Evolutionary conservation across 2,329 filamentous ascomycete genomes (phyloP).

Genomic region (Aureobasidium sp.): DNA sequence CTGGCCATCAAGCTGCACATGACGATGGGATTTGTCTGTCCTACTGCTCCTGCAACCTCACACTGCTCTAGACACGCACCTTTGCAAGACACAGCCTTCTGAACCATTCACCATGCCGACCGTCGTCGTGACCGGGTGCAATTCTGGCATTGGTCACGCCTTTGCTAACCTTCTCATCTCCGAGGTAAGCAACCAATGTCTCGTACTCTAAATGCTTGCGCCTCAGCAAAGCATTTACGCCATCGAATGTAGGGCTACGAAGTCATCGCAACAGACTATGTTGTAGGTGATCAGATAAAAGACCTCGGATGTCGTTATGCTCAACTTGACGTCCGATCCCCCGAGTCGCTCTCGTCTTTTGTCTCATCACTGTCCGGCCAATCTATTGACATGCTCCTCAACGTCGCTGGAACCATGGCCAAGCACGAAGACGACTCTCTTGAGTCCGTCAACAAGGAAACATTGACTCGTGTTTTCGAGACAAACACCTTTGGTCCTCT

Average conservation of each 20-base stretch:
- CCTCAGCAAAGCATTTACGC: background rate
- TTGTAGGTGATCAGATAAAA: slow-evolving; percentile 27
- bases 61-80: slow-evolving; percentile 1
- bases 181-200: slow-evolving; percentile 20
- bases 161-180: slow-evolving; percentile 28
- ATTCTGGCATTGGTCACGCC: slow-evolving; percentile 36
- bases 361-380: slow-evolving; percentile 25
- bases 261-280: slow-evolving; percentile 28
- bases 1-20: slow-evolving; percentile 1
- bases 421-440: slow-evolving; percentile 29
- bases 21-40: background rate
- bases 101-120: slow-evolving; percentile 28
- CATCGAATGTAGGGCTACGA: slow-evolving; percentile 24
- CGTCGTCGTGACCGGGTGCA: slow-evolving; percentile 36
- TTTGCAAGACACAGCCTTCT: background rate
- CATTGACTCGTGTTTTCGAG: slow-evolving; percentile 33
- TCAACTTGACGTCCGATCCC: slow-evolving; percentile 31
- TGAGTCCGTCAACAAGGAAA: slow-evolving; percentile 25
- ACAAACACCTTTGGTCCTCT: slow-evolving; percentile 40
- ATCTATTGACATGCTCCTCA: slow-evolving; percentile 33
- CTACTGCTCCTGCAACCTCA: background rate
- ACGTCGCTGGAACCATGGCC: slow-evolving; percentile 34
- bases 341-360: slow-evolving; percentile 31
- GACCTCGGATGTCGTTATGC: slow-evolving; percentile 27
- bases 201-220: background rate